Evolutionary conservation across 371 early-diverging fungal genomes (phyloP).

Genomic region (Syncephalastrum racemosum): DNA sequence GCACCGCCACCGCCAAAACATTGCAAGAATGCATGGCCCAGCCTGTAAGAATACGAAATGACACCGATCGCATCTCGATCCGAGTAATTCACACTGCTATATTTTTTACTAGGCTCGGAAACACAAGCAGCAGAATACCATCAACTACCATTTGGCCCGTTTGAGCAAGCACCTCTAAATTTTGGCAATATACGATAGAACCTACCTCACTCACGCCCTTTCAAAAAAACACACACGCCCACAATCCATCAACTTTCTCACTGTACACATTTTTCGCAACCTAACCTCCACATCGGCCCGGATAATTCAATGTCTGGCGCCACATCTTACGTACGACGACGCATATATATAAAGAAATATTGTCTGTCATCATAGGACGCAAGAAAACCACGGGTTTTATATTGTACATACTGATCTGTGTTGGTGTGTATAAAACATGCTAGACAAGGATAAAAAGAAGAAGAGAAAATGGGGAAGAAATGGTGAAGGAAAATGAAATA

Average conservation of each 20-base stretch:
- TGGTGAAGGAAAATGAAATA: constrained; percentile 2
- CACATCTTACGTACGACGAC: too few relatives aligned
- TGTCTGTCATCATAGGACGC: too few relatives aligned
- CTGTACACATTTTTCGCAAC: too few relatives aligned
- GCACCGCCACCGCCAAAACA: constrained; percentile 54
- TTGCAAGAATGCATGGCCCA: constrained; percentile 64
- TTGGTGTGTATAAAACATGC: not conserved
- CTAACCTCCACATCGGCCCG: too few relatives aligned
- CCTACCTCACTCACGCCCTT: too few relatives aligned
- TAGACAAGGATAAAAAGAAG: not conserved
- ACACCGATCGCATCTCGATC: not conserved
- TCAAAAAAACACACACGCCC: too few relatives aligned
- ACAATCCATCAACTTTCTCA: too few relatives aligned
- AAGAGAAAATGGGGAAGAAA: not conserved
- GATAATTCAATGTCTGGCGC: too few relatives aligned
- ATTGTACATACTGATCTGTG: too few relatives aligned
- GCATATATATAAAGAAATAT: too few relatives aligned
- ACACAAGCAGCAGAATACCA: constrained; percentile 55
- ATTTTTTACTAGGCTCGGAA: constrained; percentile 42
- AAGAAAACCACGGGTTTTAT: too few relatives aligned
- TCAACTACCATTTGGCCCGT: constrained; percentile 69
- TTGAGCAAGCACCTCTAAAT: constrained; percentile 64
- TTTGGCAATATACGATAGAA: not conserved
- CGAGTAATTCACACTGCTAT: not conserved
- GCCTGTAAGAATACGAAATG: constrained; percentile 45